Evolutionary conservation across 2,329 filamentous ascomycete genomes (phyloP), one percentile per base, ranked within the genome.

Genomic region (Arachnopeziza araneosa): DNA sequence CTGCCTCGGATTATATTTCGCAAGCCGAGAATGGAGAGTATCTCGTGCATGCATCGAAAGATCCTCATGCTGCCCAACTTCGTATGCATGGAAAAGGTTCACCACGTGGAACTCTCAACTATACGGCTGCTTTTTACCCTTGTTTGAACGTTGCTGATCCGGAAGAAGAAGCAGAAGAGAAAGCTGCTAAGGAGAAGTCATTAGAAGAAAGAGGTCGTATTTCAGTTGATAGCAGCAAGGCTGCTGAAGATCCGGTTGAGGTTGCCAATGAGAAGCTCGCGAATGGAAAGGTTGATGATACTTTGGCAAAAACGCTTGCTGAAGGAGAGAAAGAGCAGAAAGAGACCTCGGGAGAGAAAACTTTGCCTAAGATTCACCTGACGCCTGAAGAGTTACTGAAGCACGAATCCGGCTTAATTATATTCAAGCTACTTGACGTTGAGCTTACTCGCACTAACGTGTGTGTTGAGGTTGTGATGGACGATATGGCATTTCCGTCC

Each of bases 391-490:
- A 98, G 71, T 81, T 99, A 22, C 77, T 88, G 67, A 86, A 89
- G 71, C 88, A 97, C 72, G 92, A 98, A 77, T 95, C 90, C 59
- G 95, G 95, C 65, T 83, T 99, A 59, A 81, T 99, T 64, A 90
- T 99, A 58, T 98, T 99, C 82, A 93, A 93, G 72, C 84, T 99
- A 60, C 85, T 97, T 72, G 93, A 98, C 63, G 92, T 88, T 24
- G 89, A 97, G 58, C 83, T 99, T 71, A 83, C 90, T 0, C 85
- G 89, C 64, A 84, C 80, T 56, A 84, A 93, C 66, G 88, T 86
- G 30, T 88, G 91, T 63, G 79, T 99, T 23, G 92, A 99, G 73
- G 84, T 99, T 8, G 79, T 93, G 64, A 95, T 98, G 73, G 95
- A 99, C 73, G 95, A 99, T 72, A 92, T 95, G 83, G 84, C 91